Conservation (phyloP, 1,284 basidiomycete genomes). For the Jaminaea rosea region DNA sequence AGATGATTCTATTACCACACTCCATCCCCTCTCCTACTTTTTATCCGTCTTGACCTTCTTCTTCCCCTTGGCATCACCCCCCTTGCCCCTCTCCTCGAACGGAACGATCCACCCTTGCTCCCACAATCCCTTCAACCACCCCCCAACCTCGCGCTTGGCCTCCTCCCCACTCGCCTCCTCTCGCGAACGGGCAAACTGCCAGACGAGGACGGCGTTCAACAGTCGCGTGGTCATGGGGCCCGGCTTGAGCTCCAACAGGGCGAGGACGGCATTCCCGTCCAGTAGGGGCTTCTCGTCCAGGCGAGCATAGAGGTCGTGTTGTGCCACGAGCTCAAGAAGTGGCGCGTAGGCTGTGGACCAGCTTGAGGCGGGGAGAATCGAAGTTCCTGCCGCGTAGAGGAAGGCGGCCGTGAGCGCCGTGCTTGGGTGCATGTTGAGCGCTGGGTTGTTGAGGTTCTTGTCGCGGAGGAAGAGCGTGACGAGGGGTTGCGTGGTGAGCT, state of each 20-base stretch:
- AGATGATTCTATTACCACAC: conserved; percentile 11
- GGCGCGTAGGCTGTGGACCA: too few species aligned
- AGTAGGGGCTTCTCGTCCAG: conserved; percentile 19
- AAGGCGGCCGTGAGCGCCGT: conserved; percentile 12
- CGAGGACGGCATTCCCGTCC: conserved; percentile 26
- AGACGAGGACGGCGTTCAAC: conserved; percentile 27
- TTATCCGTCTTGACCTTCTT: conserved; percentile 19
- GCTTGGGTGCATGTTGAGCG: neutral
- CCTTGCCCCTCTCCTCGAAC: conserved; percentile 16
- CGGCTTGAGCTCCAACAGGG: conserved; percentile 15
- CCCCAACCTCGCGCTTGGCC: too few species aligned
- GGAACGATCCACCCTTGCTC: conserved; percentile 29
- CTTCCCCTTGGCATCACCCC: neutral
- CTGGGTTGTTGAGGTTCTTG: conserved; percentile 3
- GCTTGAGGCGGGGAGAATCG: too few species aligned
- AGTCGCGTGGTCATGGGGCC: conserved; percentile 23
- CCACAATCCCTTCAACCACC: conserved; percentile 30
- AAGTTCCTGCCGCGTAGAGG: too few species aligned
- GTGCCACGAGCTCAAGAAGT: conserved; percentile 22
- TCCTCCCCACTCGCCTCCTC: conserved; percentile 2
- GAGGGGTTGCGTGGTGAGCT: neutral
- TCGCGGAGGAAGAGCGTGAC: neutral
- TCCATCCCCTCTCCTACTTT: conserved; percentile 25
- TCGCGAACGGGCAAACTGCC: conserved; percentile 20
- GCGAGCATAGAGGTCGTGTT: conserved; percentile 11